Conservation (phyloP, 2,329 filamentous ascomycete species). For the Colletotrichum lupini region DNA sequence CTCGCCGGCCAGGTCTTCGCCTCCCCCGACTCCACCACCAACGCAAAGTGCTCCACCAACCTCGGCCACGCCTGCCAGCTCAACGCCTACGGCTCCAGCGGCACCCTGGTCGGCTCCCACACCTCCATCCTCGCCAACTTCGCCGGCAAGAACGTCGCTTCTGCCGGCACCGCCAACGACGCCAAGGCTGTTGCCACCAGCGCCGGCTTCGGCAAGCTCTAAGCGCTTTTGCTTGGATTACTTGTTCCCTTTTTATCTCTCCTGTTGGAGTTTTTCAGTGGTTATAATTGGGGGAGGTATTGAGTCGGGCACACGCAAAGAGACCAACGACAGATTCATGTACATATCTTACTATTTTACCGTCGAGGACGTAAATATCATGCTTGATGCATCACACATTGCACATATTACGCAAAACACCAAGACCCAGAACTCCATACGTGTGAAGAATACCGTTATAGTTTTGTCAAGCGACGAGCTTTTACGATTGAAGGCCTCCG, state of each 20-base stretch:
- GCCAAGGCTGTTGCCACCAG: constrained; percentile 50
- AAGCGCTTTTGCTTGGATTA: constrained; percentile 21
- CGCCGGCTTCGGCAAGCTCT: constrained; percentile 60
- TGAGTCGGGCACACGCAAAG: not conserved
- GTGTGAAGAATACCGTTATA: too few relatives aligned
- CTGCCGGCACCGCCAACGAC: constrained; percentile 48
- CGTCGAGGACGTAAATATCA: constrained; percentile 28
- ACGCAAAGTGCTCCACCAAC: constrained; percentile 52
- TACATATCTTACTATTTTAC: constrained; percentile 20
- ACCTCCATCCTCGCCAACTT: constrained; percentile 59
- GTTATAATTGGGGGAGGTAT: not conserved
- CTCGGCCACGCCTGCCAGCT: constrained; percentile 62
- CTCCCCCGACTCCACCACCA: constrained; percentile 45
- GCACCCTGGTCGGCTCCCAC: constrained; percentile 52
- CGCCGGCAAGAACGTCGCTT: constrained; percentile 50
- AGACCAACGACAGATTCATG: constrained; percentile 23
- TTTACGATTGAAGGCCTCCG: not conserved
- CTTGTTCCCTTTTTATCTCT: not conserved
- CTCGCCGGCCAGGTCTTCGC: constrained; percentile 48
- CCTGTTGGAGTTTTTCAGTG: not conserved
- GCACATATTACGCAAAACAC: not conserved
- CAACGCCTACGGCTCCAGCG: constrained; percentile 59
- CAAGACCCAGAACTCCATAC: not conserved
- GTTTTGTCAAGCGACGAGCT: not conserved
- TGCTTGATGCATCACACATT: constrained; percentile 26